phyloP scores from a whole-genome alignment of 192 early-diverging fungal species.

The Oehlia diaphana region DNA sequence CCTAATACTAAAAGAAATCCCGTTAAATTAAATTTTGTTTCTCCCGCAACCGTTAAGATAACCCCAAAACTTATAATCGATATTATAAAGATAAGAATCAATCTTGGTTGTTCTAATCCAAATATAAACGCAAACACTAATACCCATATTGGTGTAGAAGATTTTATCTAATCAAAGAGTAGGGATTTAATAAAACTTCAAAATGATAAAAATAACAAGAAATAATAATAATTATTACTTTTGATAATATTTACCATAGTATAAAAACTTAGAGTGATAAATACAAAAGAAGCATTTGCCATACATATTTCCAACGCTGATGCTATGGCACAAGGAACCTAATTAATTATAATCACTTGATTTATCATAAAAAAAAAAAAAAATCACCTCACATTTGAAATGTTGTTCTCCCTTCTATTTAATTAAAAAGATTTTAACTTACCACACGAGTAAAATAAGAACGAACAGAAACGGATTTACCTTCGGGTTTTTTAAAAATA shows the following conservation, averaged over 20 bases:
- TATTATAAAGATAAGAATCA: constrained; percentile 65
- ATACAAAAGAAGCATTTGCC: constrained; percentile 75
- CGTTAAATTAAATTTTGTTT: constrained; percentile 60
- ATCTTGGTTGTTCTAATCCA: constrained; percentile 66
- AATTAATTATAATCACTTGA: constrained; percentile 14
- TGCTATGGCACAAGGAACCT: constrained; percentile 69
- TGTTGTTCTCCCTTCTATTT: not conserved
- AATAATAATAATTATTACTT: not conserved
- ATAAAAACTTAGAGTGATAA: constrained; percentile 85
- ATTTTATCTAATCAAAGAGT: constrained; percentile 49
- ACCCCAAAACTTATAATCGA: constrained; percentile 75
- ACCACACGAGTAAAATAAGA: constrained; percentile 47
- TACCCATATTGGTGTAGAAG: constrained; percentile 65
- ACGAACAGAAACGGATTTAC: constrained; percentile 35
- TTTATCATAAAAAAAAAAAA: not conserved
- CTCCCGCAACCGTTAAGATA: constrained; percentile 69
- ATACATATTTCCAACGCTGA: constrained; percentile 84
- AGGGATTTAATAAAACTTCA: constrained; percentile 10
- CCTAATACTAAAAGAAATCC: constrained; percentile 59
- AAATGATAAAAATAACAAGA: not conserved
- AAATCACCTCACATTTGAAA: not conserved
- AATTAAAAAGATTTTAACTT: not conserved
- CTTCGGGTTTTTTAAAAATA: constrained; percentile 38
- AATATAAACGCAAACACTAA: constrained; percentile 83
- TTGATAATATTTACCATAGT: constrained; percentile 54